These are phyloP conservation scores for Trametopsis cervina DNA, from an alignment of 768 basidiomycete species.

Conservation along the genomic window DNA sequence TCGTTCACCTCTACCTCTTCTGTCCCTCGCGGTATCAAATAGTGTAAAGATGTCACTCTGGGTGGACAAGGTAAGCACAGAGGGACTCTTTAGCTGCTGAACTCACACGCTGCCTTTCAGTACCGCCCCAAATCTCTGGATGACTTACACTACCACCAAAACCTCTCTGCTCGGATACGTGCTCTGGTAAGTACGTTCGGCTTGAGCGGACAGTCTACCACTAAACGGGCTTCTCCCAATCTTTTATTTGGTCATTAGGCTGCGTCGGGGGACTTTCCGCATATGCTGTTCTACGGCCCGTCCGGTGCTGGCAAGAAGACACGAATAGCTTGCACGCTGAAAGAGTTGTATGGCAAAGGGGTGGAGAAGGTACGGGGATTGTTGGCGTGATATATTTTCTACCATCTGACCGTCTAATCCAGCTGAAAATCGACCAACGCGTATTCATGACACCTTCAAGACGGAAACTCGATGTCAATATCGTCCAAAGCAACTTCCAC, in stretches of 20 bases:
- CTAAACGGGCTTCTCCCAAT: neutral
- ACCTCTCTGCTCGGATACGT: conserved; percentile 70
- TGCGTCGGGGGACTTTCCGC: conserved; percentile 89
- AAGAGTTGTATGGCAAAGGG: conserved; percentile 85
- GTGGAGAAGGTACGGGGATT: conserved; percentile 72
- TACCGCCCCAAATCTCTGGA: conserved; percentile 82
- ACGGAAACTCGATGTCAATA: conserved; percentile 91
- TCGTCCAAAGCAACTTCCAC: conserved; percentile 97
- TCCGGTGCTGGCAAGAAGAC: conserved; percentile 99
- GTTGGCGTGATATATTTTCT: neutral
- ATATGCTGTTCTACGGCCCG: conserved; percentile 96
- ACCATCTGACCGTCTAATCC: conserved; percentile 2
- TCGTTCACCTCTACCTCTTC: too few species aligned
- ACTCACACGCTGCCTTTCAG: conserved; percentile 29
- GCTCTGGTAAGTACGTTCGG: conserved; percentile 53
- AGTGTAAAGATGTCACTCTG: conserved; percentile 42
- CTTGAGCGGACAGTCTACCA: neutral
- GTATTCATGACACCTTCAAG: conserved; percentile 92
- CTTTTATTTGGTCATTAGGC: conserved; percentile 39
- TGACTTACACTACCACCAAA: conserved; percentile 82
- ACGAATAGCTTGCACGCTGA: conserved; percentile 81
- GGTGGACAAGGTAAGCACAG: conserved; percentile 41
- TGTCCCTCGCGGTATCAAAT: too few species aligned
- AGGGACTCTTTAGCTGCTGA: neutral
- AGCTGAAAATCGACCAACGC: conserved; percentile 98